Conservation (phyloP, 2,329 filamentous ascomycete species). For the Chaetomiaceae sp. region DNA sequence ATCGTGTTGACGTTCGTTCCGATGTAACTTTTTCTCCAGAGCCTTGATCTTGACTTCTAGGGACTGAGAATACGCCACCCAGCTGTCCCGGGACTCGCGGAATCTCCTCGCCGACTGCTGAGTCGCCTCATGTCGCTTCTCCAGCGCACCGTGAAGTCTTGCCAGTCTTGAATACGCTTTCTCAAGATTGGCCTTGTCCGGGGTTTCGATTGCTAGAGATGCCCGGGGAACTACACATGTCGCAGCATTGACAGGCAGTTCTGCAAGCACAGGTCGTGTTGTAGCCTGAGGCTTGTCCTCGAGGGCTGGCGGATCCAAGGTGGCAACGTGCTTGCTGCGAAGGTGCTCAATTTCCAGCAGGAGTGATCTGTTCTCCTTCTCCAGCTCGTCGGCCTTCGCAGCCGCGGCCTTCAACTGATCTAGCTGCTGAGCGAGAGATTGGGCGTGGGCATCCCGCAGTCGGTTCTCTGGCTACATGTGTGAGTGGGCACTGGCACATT, state of each 20-base stretch:
- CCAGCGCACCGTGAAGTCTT: constrained; percentile 33
- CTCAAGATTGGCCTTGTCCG: constrained; percentile 9
- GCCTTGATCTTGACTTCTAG: constrained; percentile 39
- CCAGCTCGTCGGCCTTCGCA: constrained; percentile 31
- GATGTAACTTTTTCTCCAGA: constrained; percentile 34
- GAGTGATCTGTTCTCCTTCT: constrained; percentile 39
- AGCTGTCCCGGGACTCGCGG: constrained; percentile 38
- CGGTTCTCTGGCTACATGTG: constrained; percentile 21
- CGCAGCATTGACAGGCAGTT: constrained; percentile 14
- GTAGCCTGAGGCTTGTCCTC: not conserved
- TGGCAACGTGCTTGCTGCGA: constrained; percentile 5
- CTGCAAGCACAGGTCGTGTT: constrained; percentile 12
- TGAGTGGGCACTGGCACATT: not conserved
- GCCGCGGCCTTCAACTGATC: constrained; percentile 29
- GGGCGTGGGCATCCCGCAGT: constrained; percentile 19
- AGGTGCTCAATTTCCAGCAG: constrained; percentile 32
- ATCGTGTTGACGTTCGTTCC: not conserved
- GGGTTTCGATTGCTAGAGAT: not conserved
- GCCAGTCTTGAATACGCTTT: constrained; percentile 14
- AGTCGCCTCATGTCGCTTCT: constrained; percentile 36
- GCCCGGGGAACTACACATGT: not conserved
- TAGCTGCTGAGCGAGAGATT: constrained; percentile 31
- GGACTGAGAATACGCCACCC: constrained; percentile 39
- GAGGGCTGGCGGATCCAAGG: not conserved
- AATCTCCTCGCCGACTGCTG: constrained; percentile 34